Evolutionary conservation across 2,329 filamentous ascomycete species (phyloP).

Genomic region (Phialocephala subalpina): DNA sequence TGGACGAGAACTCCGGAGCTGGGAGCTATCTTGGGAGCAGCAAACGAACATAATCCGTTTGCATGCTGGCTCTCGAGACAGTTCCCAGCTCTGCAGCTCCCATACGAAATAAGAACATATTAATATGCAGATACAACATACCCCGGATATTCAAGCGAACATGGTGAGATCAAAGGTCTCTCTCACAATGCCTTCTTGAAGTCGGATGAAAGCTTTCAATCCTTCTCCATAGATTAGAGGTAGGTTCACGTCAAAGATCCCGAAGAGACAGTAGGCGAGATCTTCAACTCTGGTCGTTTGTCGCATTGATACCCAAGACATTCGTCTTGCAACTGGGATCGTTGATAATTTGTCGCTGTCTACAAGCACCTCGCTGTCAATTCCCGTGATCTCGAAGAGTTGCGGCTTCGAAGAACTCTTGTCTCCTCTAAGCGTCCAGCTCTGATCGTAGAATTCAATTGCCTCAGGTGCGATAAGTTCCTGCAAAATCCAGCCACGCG

Average conservation of each 20-base stretch:
- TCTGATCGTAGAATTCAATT: slow-evolving; percentile 5
- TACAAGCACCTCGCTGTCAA: slow-evolving; percentile 1
- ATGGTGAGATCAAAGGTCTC: slow-evolving; percentile 6
- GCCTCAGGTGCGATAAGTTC: background rate
- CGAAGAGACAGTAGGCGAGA: slow-evolving; percentile 46
- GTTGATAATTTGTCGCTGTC: background rate
- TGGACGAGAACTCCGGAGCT: no score
- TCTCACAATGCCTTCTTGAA: slow-evolving; percentile 12
- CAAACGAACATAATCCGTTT: no score
- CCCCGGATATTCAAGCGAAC: slow-evolving; percentile 4
- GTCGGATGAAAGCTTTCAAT: slow-evolving; percentile 41
- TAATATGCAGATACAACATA: no score
- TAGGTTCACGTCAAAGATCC: slow-evolving; percentile 47
- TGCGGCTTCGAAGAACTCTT: background rate
- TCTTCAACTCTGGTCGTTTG: slow-evolving; percentile 39
- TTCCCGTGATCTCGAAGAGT: slow-evolving; percentile 2
- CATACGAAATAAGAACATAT: no score
- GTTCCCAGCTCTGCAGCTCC: no score
- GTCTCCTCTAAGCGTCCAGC: slow-evolving; percentile 1
- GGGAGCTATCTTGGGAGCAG: no score
- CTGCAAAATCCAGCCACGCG: slow-evolving; percentile 5
- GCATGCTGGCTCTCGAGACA: no score
- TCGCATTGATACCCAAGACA: slow-evolving; percentile 8
- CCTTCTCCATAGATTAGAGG: slow-evolving; percentile 47
- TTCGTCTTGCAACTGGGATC: slow-evolving; percentile 6